A percentile compares a stretch with the other conserved stretches of the same genome.
phyloP scores from a whole-genome alignment of 1,284 basidiomycete genomes.

The Kalmanozyma brasiliensis region DNA sequence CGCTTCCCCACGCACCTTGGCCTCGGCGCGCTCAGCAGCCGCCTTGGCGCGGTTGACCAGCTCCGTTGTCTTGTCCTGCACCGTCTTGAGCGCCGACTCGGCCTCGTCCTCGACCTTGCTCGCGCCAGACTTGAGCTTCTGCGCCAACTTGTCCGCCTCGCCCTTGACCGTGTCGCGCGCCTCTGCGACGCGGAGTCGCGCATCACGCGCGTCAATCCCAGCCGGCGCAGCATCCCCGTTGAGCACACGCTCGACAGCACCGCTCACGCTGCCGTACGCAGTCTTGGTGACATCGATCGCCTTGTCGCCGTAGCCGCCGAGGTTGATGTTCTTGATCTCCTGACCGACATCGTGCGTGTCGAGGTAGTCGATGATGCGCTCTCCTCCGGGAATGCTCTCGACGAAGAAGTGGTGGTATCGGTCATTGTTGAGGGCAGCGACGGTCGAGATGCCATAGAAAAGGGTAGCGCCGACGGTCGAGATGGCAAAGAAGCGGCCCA shows the following conservation, averaged over 20 bases:
- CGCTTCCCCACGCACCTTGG: constrained; percentile 55
- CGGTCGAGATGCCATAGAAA: constrained; percentile 64
- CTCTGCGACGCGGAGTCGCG: constrained; percentile 42
- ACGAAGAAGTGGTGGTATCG: constrained; percentile 78
- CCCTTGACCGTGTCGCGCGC: constrained; percentile 50
- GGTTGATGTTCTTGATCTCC: constrained; percentile 48
- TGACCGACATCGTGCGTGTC: constrained; percentile 55
- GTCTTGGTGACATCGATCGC: constrained; percentile 72
- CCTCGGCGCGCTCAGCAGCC: constrained; percentile 71
- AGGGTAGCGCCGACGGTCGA: constrained; percentile 47
- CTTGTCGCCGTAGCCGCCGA: constrained; percentile 72
- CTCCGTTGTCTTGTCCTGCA: constrained; percentile 49
- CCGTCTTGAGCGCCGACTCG: constrained; percentile 42
- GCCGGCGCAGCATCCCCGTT: constrained; percentile 48
- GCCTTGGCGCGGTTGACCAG: constrained; percentile 55
- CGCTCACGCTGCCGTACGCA: constrained; percentile 62
- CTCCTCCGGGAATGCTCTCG: constrained; percentile 79
- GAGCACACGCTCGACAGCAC: constrained; percentile 53
- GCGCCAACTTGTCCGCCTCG: constrained; percentile 36
- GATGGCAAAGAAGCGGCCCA: constrained; percentile 51
- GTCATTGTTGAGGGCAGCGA: constrained; percentile 58
- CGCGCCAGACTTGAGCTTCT: constrained; percentile 62
- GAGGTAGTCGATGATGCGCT: constrained; percentile 72
- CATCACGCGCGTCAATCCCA: constrained; percentile 49
- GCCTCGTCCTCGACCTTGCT: constrained; percentile 66